Evolutionary conservation across 2,329 filamentous ascomycete genomes (phyloP), one percentile per base, ranked within the genome.

Genomic region (Chalaropsis thielavioides): DNA sequence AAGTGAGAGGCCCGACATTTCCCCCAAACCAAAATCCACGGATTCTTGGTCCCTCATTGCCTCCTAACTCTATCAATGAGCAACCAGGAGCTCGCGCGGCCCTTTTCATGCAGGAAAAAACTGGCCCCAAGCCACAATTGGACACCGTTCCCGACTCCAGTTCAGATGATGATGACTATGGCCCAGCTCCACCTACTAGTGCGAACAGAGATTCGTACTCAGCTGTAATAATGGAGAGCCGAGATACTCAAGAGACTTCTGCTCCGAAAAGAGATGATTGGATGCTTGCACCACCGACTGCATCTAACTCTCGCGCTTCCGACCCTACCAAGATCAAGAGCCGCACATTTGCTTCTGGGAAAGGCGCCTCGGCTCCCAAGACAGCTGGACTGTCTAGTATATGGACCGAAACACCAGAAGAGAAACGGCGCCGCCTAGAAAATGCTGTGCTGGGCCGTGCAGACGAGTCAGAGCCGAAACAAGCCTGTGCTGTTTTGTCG

Each of bases 371-470:
- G 0, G 64, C 70, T 0, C 68, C 70, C 10, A 60, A 62, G 27
- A 41, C 63, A 7, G 68, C 71, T 10, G 74, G 73, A 3, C 80
- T 90, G 58, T 81, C 83, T 71, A 84, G 83, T 24, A 84, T 92
- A 54, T 97, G 92, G 92, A 92, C 90, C 0, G 92, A 97, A 74
- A 96, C 90, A 8, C 89, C 90, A 0, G 89, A 92, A 72, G 83
- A 96, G 75, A 95, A 95, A 74, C 83, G 89, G 66, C 86, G 87
- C 74, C 81, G 90, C 46, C 76, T 96, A 24, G 86, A 88, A 70
- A 85, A 95, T 72, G 84, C 94, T 63, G 88, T 95, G 11, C 81
- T 96, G 69, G 92, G 92, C 0, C 83, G 92, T 2, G 76, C 76
- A 19, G 75, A 79, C 15, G 68, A 66, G n/a, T 73, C 68, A 64